Evolutionary conservation across 345 rosid genomes (phyloP).

Genomic region (Lepidium sativum): DNA sequence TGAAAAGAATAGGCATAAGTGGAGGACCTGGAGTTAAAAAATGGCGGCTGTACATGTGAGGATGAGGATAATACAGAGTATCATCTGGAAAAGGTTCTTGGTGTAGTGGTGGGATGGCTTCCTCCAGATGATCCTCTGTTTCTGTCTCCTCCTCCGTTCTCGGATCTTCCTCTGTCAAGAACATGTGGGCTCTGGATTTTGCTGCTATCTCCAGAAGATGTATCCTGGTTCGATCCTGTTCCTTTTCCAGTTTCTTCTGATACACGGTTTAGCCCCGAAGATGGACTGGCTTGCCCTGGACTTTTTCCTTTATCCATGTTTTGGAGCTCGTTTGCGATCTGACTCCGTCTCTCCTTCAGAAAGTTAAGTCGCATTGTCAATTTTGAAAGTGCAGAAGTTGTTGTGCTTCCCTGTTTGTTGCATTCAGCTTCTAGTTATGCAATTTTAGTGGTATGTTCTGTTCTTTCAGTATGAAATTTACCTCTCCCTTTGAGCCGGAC

Average conservation of each 20-base stretch:
- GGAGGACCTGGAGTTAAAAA: conserved; percentile 11
- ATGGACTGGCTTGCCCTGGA: conserved; percentile 12
- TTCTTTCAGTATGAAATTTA: conserved; percentile 27
- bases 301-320: conserved; percentile 43
- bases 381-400: conserved; percentile 60
- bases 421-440: background rate
- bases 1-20: background rate
- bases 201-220: background rate
- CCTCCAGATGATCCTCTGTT: conserved; percentile 29
- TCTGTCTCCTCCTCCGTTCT: conserved; percentile 36
- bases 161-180: conserved; percentile 37
- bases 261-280: background rate
- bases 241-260: conserved; percentile 12
- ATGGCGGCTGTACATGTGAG: conserved; percentile 22
- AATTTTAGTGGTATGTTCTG: background rate
- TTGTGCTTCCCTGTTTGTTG: conserved; percentile 42
- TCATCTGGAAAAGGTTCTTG: conserved; percentile 36
- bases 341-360: conserved; percentile 71
- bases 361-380: conserved; percentile 74
- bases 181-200: conserved; percentile 15
- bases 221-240: conserved; percentile 4
- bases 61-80: background rate
- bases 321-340: conserved; percentile 52
- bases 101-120: conserved; percentile 12
- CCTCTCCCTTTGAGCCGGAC: conserved; percentile 62